phyloP scores from a whole-genome alignment of 345 rosid genomes.

The Bretschneidera sinensis region DNA sequence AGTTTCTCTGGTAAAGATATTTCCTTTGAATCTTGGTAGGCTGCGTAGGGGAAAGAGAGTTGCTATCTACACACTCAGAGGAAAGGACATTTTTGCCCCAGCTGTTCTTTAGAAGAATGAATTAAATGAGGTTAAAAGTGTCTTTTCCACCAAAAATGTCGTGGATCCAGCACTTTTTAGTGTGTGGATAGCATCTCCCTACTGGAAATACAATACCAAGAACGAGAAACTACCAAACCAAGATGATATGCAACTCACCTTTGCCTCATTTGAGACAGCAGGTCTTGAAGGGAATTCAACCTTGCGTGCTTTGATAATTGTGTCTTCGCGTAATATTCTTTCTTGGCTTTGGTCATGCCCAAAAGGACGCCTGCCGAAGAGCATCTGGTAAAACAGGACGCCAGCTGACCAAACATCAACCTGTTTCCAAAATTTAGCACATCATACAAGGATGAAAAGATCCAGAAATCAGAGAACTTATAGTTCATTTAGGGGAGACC shows the following conservation, averaged over 20 bases:
- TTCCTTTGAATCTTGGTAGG: neutral
- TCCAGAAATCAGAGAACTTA: neutral
- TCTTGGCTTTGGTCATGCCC: constrained; percentile 99
- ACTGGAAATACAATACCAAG: too few relatives aligned
- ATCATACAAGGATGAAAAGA: constrained; percentile 4
- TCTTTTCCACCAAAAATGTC: too few relatives aligned
- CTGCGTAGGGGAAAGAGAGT: too few relatives aligned
- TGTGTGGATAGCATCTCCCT: too few relatives aligned
- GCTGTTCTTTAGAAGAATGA: too few relatives aligned
- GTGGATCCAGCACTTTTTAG: too few relatives aligned
- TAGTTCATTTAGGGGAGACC: neutral
- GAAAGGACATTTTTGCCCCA: too few relatives aligned
- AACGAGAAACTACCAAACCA: neutral
- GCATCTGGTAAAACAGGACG: constrained; percentile 89
- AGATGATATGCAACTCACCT: constrained; percentile 54
- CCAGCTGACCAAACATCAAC: constrained; percentile 99
- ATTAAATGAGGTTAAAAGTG: too few relatives aligned
- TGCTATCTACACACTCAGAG: too few relatives aligned
- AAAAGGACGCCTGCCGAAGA: constrained; percentile 90
- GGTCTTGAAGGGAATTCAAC: constrained; percentile 97
- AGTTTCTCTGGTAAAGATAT: neutral
- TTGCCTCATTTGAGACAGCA: constrained; percentile 84
- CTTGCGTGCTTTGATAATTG: constrained; percentile 91
- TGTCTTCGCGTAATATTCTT: constrained; percentile 88
- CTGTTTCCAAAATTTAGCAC: constrained; percentile 31